Base-by-base conservation (phyloP, 768 basidiomycete genomes). In the Baorangia bicolor region DNA sequence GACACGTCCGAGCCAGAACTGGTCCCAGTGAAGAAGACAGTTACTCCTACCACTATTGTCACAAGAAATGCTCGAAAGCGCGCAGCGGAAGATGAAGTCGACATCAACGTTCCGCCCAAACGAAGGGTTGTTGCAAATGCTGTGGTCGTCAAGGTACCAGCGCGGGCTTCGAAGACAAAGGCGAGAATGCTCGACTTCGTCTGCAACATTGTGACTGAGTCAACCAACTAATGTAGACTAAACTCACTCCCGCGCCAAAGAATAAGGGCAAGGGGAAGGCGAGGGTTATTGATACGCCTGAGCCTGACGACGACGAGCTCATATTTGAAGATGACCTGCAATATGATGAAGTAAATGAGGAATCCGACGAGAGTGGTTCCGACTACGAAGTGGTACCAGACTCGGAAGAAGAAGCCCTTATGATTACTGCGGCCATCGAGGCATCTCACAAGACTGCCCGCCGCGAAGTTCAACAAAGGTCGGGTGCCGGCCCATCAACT, bases 361-460 rank as follows among this genome's bases (percentile, higher is more conserved):
- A 87, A 54, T 83, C 80, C 18, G 79, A 79, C 30, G 79, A 75
- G 51, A 71, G 70, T 55, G 84, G 77, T 27, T 88, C 88, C 38
- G 86, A 87, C 53, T 88, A 86, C 59, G 73, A 80, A 39, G 67
- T 71, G 14, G 67, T 61, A 3, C 49, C 71, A 20, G 75, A 76
- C 25, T 75, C 75, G 40, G 74, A 77, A 33, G 61, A 65, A 33
- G 73, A 75, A 18, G 61, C 55, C 0, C 52, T 83, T 21, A 80
- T 88, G 83, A 37, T 91, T 16, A 71, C 76, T 40, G 78, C 76
- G 23, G 88, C 86, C 28, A 76, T 88, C 38, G 71, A 76, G 52
- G 63, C 75, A 56, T 92, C 90, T 21, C 66, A 83, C 50, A 73
- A 76, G 54, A 71, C 66, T 53, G 71, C 69, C 25, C 69, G 66